Conservation (phyloP, 495 filamentous ascomycete genomes). For the Neurospora pannonica region DNA sequence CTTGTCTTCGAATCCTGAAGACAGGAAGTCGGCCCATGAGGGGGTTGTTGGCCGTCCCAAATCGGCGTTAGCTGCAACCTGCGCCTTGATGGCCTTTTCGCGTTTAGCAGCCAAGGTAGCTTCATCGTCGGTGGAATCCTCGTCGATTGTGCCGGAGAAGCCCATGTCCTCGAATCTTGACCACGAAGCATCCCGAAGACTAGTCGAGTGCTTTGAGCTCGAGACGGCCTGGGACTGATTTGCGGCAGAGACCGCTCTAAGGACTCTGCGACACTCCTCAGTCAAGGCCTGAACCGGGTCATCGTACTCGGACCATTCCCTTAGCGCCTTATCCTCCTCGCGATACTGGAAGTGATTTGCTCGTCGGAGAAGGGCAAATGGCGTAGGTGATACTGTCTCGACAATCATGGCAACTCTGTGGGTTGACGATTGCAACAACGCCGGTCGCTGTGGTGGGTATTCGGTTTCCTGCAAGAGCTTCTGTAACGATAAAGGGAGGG, state of each 20-base stretch:
- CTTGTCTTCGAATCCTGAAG: slow-evolving; percentile 81
- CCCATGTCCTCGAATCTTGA: slow-evolving; percentile 94
- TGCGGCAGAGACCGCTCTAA: slow-evolving; percentile 76
- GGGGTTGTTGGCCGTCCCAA: slow-evolving; percentile 84
- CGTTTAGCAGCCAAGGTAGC: slow-evolving; percentile 22
- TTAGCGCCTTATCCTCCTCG: slow-evolving; percentile 73
- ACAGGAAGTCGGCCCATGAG: slow-evolving; percentile 96
- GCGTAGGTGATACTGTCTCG: slow-evolving; percentile 88
- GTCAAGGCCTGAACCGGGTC: slow-evolving; percentile 84
- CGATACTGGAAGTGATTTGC: slow-evolving; percentile 94
- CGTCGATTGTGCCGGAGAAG: slow-evolving; percentile 69
- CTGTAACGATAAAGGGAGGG: slow-evolving; percentile 82
- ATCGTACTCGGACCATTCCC: slow-evolving; percentile 76
- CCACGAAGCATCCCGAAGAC: slow-evolving; percentile 80
- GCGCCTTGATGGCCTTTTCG: slow-evolving; percentile 1
- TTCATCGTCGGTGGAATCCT: slow-evolving; percentile 57
- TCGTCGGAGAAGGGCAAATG: slow-evolving; percentile 80
- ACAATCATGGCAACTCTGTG: slow-evolving; percentile 95
- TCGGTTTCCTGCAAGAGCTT: slow-evolving; percentile 85
- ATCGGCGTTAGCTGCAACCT: slow-evolving; percentile 44
- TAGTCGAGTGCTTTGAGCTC: slow-evolving; percentile 56
- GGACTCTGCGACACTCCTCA: slow-evolving; percentile 84
- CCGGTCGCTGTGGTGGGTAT: slow-evolving; percentile 78
- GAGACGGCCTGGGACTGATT: slow-evolving; percentile 68
- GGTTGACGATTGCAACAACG: slow-evolving; percentile 67